Evolutionary conservation across 1,139 yeast genomes (phyloP), one percentile per base, ranked within the genome.

Genomic region (Yamadazyma blattariae): DNA sequence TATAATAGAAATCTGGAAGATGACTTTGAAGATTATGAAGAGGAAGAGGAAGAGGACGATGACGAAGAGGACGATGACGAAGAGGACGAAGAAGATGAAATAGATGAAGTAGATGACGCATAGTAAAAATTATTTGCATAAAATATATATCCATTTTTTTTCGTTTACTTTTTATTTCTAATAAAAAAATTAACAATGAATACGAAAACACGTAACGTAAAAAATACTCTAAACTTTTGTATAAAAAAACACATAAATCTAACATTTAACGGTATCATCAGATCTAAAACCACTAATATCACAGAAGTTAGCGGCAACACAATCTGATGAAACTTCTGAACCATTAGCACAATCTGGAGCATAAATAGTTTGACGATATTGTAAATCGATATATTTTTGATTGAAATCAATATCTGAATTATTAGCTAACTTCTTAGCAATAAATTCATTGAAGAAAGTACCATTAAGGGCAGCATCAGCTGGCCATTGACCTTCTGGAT

Each of bases 291-390:
- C 40, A 25, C 38, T 38, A 14, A 65, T 59, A 38, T 61, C 60
- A 50, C 74, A 73, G 52, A 72, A 74, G 50, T 71, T 73, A 41
- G 61, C 56, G 18, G 52, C 48, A 34, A 57, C 61, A 50, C 80
- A 74, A 2, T 52, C 57, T 25, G 50, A 60, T 4, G 66, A 47
- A 25, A 62, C 50, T 4, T 38, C 38, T 7, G 63, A 48, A 11
- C 60, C 62, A 38, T 62, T 62, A 11, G 54, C 50, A 56, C 82
- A 77, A 19, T 61, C 50, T 19, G 75, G 74, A 19, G 61, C 64
- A 31, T 56, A 61, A 19, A 84, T 83, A 27, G 83, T 72, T 41
- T 58, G 57, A 50, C 88, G 69, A 54, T 66, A 72, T 35, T 77
- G 70, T 36, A 57, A 57, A 35, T 67, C 59, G 25, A 72, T 57